A percentile compares a stretch with the other conserved stretches of the same genome.
phyloP scores from a whole-genome alignment of 495 filamentous ascomycete species.

The Tuber umbilicatum region DNA sequence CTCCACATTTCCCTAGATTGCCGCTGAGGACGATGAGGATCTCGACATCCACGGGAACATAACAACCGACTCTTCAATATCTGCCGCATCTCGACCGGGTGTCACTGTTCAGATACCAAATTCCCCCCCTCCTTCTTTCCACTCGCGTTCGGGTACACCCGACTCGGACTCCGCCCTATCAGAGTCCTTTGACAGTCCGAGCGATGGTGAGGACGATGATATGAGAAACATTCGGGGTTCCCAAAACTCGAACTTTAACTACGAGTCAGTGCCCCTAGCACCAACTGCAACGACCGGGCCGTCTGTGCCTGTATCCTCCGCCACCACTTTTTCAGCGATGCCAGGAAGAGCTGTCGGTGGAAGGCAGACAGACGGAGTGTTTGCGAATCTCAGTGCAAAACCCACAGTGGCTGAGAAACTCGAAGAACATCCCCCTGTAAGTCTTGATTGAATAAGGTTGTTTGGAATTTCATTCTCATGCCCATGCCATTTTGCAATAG shows the following conservation, averaged over 20 bases:
- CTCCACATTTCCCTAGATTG: constrained; percentile 11
- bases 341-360: constrained; percentile 56
- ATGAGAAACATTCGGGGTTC: constrained; percentile 51
- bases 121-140: constrained; percentile 93
- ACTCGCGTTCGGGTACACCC: constrained; percentile 71
- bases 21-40: constrained; percentile 37
- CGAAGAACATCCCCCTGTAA: constrained; percentile 86
- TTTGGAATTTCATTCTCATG: not conserved
- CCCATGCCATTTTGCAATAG: constrained; percentile 49
- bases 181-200: constrained; percentile 80
- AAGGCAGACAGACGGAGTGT: constrained; percentile 83
- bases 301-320: constrained; percentile 47
- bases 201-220: constrained; percentile 67
- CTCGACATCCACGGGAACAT: constrained; percentile 40
- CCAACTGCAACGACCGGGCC: constrained; percentile 38
- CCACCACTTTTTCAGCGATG: constrained; percentile 38
- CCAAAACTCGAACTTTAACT: constrained; percentile 42
- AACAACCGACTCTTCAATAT: constrained; percentile 42
- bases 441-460: constrained; percentile 44
- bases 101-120: constrained; percentile 54
- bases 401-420: constrained; percentile 78
- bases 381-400: constrained; percentile 88
- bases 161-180: constrained; percentile 70
- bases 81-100: constrained; percentile 41
- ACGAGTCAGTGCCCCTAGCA: constrained; percentile 44